phyloP scores from a whole-genome alignment of 2,329 filamentous ascomycete species.

The Talaromyces marneffei region DNA sequence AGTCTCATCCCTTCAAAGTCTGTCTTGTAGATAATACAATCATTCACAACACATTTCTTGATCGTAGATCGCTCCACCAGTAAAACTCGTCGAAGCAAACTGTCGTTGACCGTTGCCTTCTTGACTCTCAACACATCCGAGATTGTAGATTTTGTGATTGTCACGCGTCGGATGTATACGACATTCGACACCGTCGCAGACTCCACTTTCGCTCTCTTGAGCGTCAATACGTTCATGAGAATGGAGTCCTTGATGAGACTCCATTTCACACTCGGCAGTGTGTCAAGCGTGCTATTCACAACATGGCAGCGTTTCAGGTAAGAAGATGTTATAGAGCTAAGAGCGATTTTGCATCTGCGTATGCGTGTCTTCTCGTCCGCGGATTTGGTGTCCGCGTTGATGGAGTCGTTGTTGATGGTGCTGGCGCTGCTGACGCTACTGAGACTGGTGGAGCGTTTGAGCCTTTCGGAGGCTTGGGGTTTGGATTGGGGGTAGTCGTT shows the following conservation, averaged over 20 bases:
- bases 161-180: not conserved
- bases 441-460: not conserved
- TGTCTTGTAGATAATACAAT: constrained; percentile 16
- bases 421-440: not conserved
- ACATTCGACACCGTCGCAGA: not conserved
- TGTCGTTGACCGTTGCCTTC: not conserved
- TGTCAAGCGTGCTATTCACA: not conserved
- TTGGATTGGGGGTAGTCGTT: not conserved
- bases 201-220: constrained; percentile 9
- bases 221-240: not conserved
- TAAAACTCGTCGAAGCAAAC: not conserved
- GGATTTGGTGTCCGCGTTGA: not conserved
- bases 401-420: not conserved
- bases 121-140: not conserved
- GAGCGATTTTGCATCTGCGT: constrained; percentile 3
- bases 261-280: constrained; percentile 8
- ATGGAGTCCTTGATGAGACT: not conserved
- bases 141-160: not conserved
- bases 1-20: constrained; percentile 16
- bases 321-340: constrained; percentile 1
- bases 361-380: not conserved
- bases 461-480: not conserved
- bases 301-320: not conserved
- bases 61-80: constrained; percentile 7
- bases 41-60: constrained; percentile 5